Evolutionary conservation across 257 asterid genomes (phyloP), one percentile per base, ranked within the genome.

Genomic region (Solanum acaule): DNA sequence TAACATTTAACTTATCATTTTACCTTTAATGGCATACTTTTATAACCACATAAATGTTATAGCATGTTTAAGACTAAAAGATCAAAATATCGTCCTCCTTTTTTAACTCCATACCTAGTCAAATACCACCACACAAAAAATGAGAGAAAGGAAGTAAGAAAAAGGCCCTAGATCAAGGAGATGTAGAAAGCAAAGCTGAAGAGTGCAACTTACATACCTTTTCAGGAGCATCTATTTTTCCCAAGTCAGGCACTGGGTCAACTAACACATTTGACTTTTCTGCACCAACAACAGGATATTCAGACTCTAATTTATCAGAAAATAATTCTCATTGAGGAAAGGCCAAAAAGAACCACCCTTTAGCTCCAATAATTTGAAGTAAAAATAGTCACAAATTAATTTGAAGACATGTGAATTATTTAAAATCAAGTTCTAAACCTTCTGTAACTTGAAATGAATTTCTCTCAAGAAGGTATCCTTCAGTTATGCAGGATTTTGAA

Each of bases 141-240:
- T 35, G 49, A 75, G n/a, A 73, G 29, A 10, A 4, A 37, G 52
- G 4, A 10, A 75, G 52, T 11, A 35, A 35, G 83, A 77, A n/a
- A 38, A 38, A 29, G 42, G 86, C 42, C 29, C 29, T 81, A 29
- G 27, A 81, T 18, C 20, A 37, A 25, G 87, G 61, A 67, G 72
- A 44, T 22, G 15, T 22, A 84, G 29, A 10, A 67, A 56, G 89
- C 52, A 83, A 37, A 14, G n/a, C 31, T 72, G 27, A 40, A 56
- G 37, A 86, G 83, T 11, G 59, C 83, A 16, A 4, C 22, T 27
- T 29, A 83, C 84, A 89, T 93, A 96, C 99, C 99, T 92, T 93
- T 78, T 75, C 88, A 38, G 77, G 89, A 75, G 90, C 90, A 89
- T 88, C 89, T 83, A 68, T 79, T 87, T 90, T 91, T 85, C 59